Base-by-base conservation (phyloP, 495 filamentous ascomycete species). In the Daldinia childiae region DNA sequence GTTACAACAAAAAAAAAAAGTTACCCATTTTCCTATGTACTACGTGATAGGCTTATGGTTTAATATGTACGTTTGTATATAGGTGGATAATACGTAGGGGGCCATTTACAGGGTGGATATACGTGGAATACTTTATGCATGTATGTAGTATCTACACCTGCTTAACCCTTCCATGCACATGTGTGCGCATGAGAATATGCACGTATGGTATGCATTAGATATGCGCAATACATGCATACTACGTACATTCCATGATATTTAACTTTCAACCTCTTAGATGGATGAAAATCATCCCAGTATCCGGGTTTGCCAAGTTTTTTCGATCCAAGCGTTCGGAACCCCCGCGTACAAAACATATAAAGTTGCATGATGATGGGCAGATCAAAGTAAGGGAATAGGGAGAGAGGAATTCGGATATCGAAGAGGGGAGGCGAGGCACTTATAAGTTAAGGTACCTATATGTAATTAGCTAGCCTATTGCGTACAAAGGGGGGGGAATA, bases 291-390 rank as follows among this genome's bases (percentile, higher is more conserved):
- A 62, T 65, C 65, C 71, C 66, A 73, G 57, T 58, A 73, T 65
- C 71, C 71, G 61, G 71, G 61, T 68, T 64, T 62, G 62, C 71
- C 61, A 73, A 66, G 71, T 69, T 62, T 62, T 21, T 62, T 66
- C 60, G 71, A 66, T 73, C 71, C 65, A 69, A 69, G 45, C 57
- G 61, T 32, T 69, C 62, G 71, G 71, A 73, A 66, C 71, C 57
- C 71, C 71, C 65, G 65, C 65, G 56, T 62, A 52, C 21, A 51
- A 61, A 61, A 36, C 15, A 59, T 30, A 50, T 52, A 68, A 58
- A 68, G 60, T 64, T 68, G 61, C 65, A 73, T 65, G 57, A 39
- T 36, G 34, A 34, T 62, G 32, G 43, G 39, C 27, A 58, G 57
- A 62, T 54, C 56, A 63, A 39, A 55, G 38, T 41, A 41, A 48